A percentile compares a stretch with the other conserved stretches of the same genome.
phyloP scores from a whole-genome alignment of 2,329 filamentous ascomycete species.

The Arachnopeziza araneosa region DNA sequence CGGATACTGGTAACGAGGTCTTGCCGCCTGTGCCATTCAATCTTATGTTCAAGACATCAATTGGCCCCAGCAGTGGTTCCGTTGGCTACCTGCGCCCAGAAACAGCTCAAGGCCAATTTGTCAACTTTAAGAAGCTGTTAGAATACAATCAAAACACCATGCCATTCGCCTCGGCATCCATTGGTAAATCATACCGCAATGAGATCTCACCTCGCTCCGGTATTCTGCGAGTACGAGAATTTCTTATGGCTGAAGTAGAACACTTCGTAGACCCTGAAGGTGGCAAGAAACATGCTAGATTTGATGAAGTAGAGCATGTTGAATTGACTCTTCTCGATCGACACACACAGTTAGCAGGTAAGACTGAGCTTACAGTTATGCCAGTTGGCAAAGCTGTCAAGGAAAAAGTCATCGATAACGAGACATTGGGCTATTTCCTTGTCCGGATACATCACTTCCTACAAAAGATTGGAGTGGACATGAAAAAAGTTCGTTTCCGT shows the following conservation, averaged over 20 bases:
- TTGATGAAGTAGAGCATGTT: conserved; percentile 75
- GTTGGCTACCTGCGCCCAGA: conserved; percentile 86
- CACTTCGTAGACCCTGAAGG: conserved; percentile 93
- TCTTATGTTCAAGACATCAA: conserved; percentile 96
- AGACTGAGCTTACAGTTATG: conserved; percentile 68
- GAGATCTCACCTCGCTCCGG: conserved; percentile 93
- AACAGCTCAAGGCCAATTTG: conserved; percentile 94
- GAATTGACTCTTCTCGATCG: conserved; percentile 82
- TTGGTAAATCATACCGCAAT: conserved; percentile 97
- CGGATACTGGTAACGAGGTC: conserved; percentile 69
- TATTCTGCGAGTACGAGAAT: conserved; percentile 89
- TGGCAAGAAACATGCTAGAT: conserved; percentile 90
- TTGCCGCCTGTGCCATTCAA: conserved; percentile 87
- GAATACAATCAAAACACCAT: conserved; percentile 93
- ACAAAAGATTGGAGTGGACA: conserved; percentile 78
- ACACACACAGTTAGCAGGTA: conserved; percentile 78
- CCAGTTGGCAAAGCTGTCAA: conserved; percentile 82
- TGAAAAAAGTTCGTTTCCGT: conserved; percentile 84
- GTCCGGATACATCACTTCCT: conserved; percentile 91
- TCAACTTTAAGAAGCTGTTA: conserved; percentile 93
- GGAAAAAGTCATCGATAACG: conserved; percentile 82
- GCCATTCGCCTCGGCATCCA: conserved; percentile 94
- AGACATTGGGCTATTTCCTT: conserved; percentile 96
- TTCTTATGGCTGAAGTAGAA: conserved; percentile 98
- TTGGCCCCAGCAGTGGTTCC: conserved; percentile 84